phyloP scores from a whole-genome alignment of 2,329 filamentous ascomycete genomes.

The Talaromyces sp. region DNA sequence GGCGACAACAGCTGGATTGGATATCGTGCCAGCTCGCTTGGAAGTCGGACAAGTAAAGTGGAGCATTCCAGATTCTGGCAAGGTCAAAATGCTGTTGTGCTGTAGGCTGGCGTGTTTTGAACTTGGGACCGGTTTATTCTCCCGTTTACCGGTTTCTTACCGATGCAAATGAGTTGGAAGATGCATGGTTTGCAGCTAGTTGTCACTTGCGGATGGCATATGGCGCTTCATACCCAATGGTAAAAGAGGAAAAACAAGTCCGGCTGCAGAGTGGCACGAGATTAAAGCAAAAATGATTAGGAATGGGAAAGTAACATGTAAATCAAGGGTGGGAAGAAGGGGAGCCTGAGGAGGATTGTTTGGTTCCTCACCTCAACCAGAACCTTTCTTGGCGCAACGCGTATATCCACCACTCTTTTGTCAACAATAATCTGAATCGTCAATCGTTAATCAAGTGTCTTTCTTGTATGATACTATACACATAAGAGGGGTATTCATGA shows the following conservation, averaged over 20 bases:
- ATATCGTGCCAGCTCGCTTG: conserved; percentile 7
- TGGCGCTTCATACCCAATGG: conserved; percentile 3
- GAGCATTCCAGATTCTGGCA: conserved; percentile 3
- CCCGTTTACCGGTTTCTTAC: not conserved
- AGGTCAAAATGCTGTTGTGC: not conserved
- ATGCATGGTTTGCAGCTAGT: conserved; percentile 1
- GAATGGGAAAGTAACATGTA: conserved; percentile 3
- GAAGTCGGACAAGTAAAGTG: conserved; percentile 11
- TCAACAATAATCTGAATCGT: not conserved
- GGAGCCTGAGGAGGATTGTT: not conserved
- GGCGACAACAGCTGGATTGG: conserved; percentile 1
- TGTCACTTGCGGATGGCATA: not conserved
- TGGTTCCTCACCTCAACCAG: not conserved
- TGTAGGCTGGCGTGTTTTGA: not conserved
- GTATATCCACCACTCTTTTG: not conserved
- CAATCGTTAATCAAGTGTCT: not conserved
- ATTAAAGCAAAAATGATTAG: not conserved
- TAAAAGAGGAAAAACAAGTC: not conserved
- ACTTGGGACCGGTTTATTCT: not conserved
- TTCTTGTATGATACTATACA: not conserved
- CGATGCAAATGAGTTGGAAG: not conserved
- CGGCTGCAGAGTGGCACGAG: conserved; percentile 9
- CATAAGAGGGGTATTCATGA: not conserved
- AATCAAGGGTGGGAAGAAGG: conserved; percentile 3
- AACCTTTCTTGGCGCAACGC: conserved; percentile 4